Evolutionary conservation across 2,329 filamentous ascomycete genomes (phyloP).

Genomic region (Colletotrichum siamense): DNA sequence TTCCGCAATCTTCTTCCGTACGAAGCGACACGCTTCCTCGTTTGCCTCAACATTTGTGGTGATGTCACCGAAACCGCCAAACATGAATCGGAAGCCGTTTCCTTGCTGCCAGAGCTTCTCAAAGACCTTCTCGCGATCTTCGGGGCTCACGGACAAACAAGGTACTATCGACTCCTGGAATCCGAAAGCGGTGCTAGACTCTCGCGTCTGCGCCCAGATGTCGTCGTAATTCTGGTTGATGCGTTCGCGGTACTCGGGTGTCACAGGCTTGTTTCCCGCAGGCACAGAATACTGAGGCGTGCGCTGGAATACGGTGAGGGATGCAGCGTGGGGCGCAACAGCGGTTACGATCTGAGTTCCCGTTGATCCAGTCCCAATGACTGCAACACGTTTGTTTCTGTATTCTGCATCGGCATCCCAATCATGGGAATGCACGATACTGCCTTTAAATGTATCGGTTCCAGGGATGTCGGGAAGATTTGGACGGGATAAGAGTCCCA

Average conservation of each 20-base stretch:
- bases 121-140: not conserved
- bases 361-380: not conserved
- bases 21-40: conserved; percentile 27
- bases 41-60: conserved; percentile 29
- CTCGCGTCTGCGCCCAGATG: conserved; percentile 18
- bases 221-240: conserved; percentile 27
- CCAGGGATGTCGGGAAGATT: not conserved
- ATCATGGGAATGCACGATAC: not conserved
- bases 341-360: not conserved
- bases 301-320: not conserved
- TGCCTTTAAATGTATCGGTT: not conserved
- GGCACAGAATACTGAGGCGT: not conserved
- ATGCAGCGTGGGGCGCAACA: not conserved
- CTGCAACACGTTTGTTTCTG: not conserved
- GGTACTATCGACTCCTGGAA: conserved; percentile 25
- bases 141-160: not conserved
- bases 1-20: conserved; percentile 26
- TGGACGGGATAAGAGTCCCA: not conserved
- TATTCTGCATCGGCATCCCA: not conserved
- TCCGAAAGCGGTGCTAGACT: conserved; percentile 31
- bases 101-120: not conserved
- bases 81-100: not conserved
- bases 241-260: not conserved
- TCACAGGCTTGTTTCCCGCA: not conserved
- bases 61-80: not conserved